Evolutionary conservation across 139 green algal genomes (phyloP).

Genomic region (Closterium sp.): DNA sequence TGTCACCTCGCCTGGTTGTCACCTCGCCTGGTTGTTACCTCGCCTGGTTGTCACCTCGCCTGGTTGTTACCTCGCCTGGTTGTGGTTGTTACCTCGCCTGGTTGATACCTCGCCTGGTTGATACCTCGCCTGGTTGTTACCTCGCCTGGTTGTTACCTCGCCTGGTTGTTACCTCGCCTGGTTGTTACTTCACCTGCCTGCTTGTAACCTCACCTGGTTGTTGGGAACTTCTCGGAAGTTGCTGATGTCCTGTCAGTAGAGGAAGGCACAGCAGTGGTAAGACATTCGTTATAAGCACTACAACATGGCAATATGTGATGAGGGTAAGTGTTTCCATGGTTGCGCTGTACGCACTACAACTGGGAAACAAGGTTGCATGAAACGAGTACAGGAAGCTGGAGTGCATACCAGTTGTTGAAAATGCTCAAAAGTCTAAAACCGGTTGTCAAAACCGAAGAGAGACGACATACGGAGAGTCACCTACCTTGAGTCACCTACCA

Average conservation of each 20-base stretch:
- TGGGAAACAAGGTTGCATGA: background rate
- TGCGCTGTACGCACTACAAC: no score
- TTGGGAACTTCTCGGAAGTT: conserved; percentile 40
- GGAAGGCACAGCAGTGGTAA: background rate
- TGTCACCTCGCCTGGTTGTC: background rate
- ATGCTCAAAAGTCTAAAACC: no score
- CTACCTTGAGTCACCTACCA: no score
- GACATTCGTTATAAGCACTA: background rate
- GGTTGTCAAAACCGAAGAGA: background rate
- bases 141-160: conserved; percentile 20
- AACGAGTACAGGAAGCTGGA: background rate
- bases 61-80: conserved; percentile 14
- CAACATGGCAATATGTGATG: no score
- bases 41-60: background rate
- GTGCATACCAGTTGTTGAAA: background rate
- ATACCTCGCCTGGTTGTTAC: no score
- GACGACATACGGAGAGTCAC: no score
- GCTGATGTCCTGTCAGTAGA: conserved; percentile 21
- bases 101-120: no score
- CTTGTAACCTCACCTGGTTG: conserved; percentile 19
- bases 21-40: conserved; percentile 30
- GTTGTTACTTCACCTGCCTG: background rate
- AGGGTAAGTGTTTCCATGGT: no score
- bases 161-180: no score
- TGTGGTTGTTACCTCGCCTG: background rate